A percentile compares a stretch with the other conserved stretches of the same genome.
Evolutionary conservation across 805 yeast genomes (phyloP).

Genomic region (Saccharomycopsis selenospora): DNA sequence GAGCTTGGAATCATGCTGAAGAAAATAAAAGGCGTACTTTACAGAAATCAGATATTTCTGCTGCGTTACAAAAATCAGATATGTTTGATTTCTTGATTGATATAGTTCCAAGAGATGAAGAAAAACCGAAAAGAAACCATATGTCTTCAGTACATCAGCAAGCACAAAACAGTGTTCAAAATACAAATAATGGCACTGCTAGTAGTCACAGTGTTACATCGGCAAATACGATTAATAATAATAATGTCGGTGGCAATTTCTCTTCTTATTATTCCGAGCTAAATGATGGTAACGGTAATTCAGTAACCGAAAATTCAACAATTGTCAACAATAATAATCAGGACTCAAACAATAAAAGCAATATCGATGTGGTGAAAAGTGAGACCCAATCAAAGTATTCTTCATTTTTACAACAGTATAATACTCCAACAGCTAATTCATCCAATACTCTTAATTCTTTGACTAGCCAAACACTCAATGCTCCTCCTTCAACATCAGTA

Average conservation of each 20-base stretch:
- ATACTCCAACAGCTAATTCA: neutral
- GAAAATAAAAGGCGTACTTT: slow-evolving; percentile 91
- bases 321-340: slow-evolving; percentile 16
- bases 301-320: no score
- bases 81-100: slow-evolving; percentile 97
- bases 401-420: slow-evolving; percentile 6
- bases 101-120: slow-evolving; percentile 88
- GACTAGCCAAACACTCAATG: slow-evolving; percentile 11
- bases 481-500: neutral
- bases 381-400: slow-evolving; percentile 11
- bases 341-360: neutral
- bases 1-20: slow-evolving; percentile 99
- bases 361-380: neutral
- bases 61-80: slow-evolving; percentile 88
- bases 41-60: slow-evolving; percentile 91
- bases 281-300: neutral
- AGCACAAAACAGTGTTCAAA: no score
- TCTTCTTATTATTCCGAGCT: neutral
- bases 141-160: slow-evolving; percentile 14
- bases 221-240: no score
- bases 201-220: no score
- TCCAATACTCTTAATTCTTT: slow-evolving; percentile 14
- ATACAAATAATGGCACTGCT: no score
- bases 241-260: no score
- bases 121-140: slow-evolving; percentile 29